These are phyloP conservation scores for Zasmidium cellare DNA, from an alignment of 2,329 filamentous ascomycete species.

Conservation along the genomic window DNA sequence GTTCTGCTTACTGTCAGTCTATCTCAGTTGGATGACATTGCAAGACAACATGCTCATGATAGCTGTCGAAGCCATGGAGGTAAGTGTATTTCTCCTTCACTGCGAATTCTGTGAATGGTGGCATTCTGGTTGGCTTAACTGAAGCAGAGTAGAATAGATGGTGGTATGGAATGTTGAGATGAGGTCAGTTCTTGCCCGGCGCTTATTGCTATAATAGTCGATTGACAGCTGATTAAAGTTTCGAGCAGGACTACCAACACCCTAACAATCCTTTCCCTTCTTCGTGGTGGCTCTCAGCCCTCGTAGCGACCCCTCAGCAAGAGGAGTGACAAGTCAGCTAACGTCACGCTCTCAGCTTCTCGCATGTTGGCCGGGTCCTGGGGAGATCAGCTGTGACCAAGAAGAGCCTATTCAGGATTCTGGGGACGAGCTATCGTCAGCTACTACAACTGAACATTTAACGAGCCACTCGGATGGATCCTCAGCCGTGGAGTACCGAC, in stretches of 20 bases:
- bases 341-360: background rate
- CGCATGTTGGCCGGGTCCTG: too few relatives aligned
- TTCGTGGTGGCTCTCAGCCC: background rate
- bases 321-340: background rate
- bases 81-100: constrained; percentile 70
- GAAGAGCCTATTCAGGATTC: too few relatives aligned
- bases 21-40: background rate
- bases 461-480: too few relatives aligned
- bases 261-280: background rate
- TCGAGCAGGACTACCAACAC: background rate
- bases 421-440: too few relatives aligned
- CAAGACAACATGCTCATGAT: constrained; percentile 58
- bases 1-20: constrained; percentile 38
- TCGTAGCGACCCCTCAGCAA: background rate
- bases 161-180: background rate
- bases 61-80: constrained; percentile 72
- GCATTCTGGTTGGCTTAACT: constrained; percentile 20
- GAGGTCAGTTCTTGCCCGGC: too few relatives aligned
- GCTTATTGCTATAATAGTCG: background rate
- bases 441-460: too few relatives aligned
- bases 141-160: background rate
- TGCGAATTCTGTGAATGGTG: constrained; percentile 60
- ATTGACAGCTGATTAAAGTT: background rate
- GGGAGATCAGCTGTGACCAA: too few relatives aligned
- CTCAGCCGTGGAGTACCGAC: background rate